These are phyloP conservation scores for Neohortaea acidophila DNA, from an alignment of 495 filamentous ascomycete species.

Conservation along the genomic window DNA sequence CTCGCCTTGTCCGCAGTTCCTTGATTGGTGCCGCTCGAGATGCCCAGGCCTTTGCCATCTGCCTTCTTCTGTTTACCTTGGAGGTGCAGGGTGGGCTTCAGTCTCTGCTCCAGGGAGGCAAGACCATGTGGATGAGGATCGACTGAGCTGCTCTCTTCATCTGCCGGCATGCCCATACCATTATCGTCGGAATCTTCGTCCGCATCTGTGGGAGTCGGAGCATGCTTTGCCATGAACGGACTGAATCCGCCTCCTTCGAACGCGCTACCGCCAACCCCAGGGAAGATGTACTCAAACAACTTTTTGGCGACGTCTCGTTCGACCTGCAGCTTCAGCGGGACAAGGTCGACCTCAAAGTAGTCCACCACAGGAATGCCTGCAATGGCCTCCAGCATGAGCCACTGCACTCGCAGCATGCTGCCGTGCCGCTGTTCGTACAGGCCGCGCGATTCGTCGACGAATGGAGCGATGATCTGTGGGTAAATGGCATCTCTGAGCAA, in stretches of 20 bases:
- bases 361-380: constrained; percentile 95
- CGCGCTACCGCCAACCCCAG: constrained; percentile 47
- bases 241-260: constrained; percentile 49
- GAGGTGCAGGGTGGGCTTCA: constrained; percentile 61
- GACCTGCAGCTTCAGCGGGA: constrained; percentile 85
- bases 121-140: no score
- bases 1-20: constrained; percentile 3
- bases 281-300: constrained; percentile 96
- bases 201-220: constrained; percentile 46
- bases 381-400: constrained; percentile 96
- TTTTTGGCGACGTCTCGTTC: constrained; percentile 86
- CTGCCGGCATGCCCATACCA: neutral
- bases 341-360: constrained; percentile 87
- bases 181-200: constrained; percentile 33
- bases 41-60: constrained; percentile 17
- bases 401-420: constrained; percentile 82
- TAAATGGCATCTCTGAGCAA: constrained; percentile 81
- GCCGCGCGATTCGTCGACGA: constrained; percentile 46
- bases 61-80: constrained; percentile 33
- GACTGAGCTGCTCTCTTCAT: constrained; percentile 29
- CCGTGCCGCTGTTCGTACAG: constrained; percentile 36
- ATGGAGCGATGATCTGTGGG: constrained; percentile 87
- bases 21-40: constrained; percentile 15
- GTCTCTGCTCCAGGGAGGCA: constrained; percentile 57
- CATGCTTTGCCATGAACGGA: constrained; percentile 71